These are phyloP conservation scores for Scedosporium minutisporum DNA, from an alignment of 2,329 filamentous ascomycete genomes.

Conservation along the genomic window DNA sequence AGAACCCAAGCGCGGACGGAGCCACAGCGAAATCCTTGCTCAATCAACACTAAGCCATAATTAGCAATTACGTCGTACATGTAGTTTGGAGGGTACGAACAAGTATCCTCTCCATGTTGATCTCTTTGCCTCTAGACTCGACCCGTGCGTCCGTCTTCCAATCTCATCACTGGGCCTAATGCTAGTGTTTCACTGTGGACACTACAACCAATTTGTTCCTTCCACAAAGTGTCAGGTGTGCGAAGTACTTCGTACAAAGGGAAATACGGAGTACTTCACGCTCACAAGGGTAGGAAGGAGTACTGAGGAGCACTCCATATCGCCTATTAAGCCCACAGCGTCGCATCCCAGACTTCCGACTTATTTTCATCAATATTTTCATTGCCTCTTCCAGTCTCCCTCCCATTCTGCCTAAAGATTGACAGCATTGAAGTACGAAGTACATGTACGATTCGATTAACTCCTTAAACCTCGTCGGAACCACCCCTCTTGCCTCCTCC, in stretches of 20 bases:
- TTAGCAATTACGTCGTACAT: too few relatives aligned
- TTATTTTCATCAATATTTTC: background rate
- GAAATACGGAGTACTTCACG: too few relatives aligned
- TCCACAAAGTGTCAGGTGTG: too few relatives aligned
- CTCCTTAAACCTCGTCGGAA: background rate
- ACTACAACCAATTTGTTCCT: background rate
- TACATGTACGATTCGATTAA: background rate
- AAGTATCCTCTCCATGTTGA: background rate
- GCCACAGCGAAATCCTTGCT: too few relatives aligned
- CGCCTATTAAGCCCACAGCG: background rate
- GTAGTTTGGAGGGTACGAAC: background rate
- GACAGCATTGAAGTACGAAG: background rate
- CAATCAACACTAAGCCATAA: too few relatives aligned
- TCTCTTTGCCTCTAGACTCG: too few relatives aligned
- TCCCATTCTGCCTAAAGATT: background rate
- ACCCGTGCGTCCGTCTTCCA: background rate
- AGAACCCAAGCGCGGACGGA: too few relatives aligned
- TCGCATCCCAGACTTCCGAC: background rate
- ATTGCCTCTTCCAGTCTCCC: background rate
- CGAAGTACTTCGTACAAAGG: too few relatives aligned
- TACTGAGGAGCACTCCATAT: too few relatives aligned
- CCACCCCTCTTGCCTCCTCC: background rate
- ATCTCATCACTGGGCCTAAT: background rate
- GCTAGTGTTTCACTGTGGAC: background rate
- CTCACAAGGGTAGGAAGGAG: too few relatives aligned